These are phyloP conservation scores for Magnusiomyces paraingens DNA, from an alignment of 1,139 yeast genomes.

Conservation along the genomic window DNA sequence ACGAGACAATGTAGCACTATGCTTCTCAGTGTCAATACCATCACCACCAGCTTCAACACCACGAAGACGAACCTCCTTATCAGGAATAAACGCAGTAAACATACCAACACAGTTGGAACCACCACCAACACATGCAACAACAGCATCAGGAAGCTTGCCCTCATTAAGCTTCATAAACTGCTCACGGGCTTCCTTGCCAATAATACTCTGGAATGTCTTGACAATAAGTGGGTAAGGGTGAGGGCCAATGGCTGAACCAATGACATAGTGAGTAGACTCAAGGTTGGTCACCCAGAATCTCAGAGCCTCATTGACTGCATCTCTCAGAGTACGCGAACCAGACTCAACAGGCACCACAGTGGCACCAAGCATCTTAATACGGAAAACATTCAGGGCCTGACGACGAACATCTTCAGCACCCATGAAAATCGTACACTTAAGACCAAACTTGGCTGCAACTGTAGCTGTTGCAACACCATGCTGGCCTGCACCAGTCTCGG, in stretches of 20 bases:
- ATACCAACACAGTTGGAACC: constrained; percentile 96
- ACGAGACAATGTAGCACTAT: constrained; percentile 87
- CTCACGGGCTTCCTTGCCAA: constrained; percentile 90
- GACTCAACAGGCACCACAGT: constrained; percentile 87
- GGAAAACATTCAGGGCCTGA: constrained; percentile 94
- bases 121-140: constrained; percentile 99
- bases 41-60: constrained; percentile 99
- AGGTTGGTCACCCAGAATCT: constrained; percentile 91
- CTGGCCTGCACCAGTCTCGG: constrained; percentile 99
- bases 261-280: constrained; percentile 82
- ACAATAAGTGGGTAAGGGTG: constrained; percentile 98
- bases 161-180: constrained; percentile 73
- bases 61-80: constrained; percentile 62
- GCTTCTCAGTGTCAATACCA: constrained; percentile 78
- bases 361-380: constrained; percentile 96
- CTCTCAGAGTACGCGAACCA: constrained; percentile 94
- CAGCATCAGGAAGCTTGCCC: constrained; percentile 84
- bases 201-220: constrained; percentile 95
- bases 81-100: constrained; percentile 89
- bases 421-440: constrained; percentile 95
- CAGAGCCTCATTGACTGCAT: constrained; percentile 96
- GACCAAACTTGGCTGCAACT: constrained; percentile 95
- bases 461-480: constrained; percentile 99
- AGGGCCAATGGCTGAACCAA: constrained; percentile 98
- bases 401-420: constrained; percentile 99